phyloP scores from a whole-genome alignment of 2,329 filamentous ascomycete genomes.

The Xylaria sp. region DNA sequence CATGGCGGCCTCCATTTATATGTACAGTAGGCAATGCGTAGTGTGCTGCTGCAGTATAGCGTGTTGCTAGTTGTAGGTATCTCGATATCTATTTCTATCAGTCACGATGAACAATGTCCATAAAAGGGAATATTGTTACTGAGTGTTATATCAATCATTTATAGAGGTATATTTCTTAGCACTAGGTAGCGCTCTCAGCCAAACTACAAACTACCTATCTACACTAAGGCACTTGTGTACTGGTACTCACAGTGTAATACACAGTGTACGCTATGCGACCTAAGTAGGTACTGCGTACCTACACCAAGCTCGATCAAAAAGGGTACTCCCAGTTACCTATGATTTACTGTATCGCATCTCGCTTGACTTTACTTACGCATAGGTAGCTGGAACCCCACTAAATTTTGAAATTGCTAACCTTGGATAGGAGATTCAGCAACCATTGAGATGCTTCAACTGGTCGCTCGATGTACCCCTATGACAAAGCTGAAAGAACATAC shows the following conservation, averaged over 20 bases:
- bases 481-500: slow-evolving; percentile 15
- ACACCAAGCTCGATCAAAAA: not conserved
- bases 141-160: too few species aligned
- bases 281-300: not conserved
- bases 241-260: not conserved
- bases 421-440: slow-evolving; percentile 14
- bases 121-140: too few species aligned
- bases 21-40: not conserved
- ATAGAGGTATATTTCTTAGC: too few species aligned
- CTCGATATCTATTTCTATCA: too few species aligned
- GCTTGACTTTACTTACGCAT: slow-evolving; percentile 2
- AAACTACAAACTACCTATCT: too few species aligned
- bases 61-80: too few species aligned
- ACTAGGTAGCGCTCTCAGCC: too few species aligned
- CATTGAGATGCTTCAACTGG: slow-evolving; percentile 14
- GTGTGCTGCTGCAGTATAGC: not conserved
- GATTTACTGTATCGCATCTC: slow-evolving; percentile 11
- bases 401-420: not conserved
- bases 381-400: slow-evolving; percentile 19
- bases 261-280: not conserved
- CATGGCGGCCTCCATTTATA: slow-evolving; percentile 23
- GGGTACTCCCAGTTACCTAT: not conserved
- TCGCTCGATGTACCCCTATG: slow-evolving; percentile 29
- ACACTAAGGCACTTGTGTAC: too few species aligned
- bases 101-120: too few species aligned